Evolutionary conservation across 1,284 basidiomycete species (phyloP).

Genomic region (Cryptococcus hybrid): DNA sequence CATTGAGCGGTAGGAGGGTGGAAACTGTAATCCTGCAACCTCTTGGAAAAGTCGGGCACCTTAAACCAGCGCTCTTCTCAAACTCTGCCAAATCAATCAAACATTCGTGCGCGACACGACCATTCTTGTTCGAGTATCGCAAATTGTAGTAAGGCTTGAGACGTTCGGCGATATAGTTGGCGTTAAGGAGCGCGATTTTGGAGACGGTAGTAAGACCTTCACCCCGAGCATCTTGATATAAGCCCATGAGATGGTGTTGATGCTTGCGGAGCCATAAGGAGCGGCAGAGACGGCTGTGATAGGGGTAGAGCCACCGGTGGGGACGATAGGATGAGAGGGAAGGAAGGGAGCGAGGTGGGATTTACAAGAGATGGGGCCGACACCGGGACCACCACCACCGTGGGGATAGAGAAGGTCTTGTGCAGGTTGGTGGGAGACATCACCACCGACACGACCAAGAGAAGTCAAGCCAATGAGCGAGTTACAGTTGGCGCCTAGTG

Average conservation of each 20-base stretch:
- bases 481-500: constrained; percentile 77
- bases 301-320: constrained; percentile 64
- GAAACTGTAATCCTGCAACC: constrained; percentile 59
- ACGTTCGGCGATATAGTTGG: constrained; percentile 94
- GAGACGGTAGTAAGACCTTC: constrained; percentile 80
- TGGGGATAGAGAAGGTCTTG: constrained; percentile 73
- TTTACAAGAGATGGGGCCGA: constrained; percentile 89
- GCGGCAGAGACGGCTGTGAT: constrained; percentile 89
- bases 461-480: constrained; percentile 94
- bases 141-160: constrained; percentile 83
- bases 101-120: constrained; percentile 91
- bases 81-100: constrained; percentile 95
- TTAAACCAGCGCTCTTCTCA: constrained; percentile 79
- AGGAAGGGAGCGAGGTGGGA: constrained; percentile 93
- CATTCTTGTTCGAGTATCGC: constrained; percentile 85
- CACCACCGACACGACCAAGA: constrained; percentile 92
- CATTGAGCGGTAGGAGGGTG: constrained; percentile 56
- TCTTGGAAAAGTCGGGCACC: constrained; percentile 94
- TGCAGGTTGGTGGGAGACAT: constrained; percentile 99
- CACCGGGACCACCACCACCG: constrained; percentile 93
- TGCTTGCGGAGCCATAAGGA: constrained; percentile 91
- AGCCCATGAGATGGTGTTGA: constrained; percentile 96
- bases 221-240: constrained; percentile 98
- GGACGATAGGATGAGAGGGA: constrained; percentile 79
- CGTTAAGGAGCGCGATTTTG: constrained; percentile 83